These are phyloP conservation scores for Collybia nuda DNA, from an alignment of 768 basidiomycete genomes.

Conservation along the genomic window DNA sequence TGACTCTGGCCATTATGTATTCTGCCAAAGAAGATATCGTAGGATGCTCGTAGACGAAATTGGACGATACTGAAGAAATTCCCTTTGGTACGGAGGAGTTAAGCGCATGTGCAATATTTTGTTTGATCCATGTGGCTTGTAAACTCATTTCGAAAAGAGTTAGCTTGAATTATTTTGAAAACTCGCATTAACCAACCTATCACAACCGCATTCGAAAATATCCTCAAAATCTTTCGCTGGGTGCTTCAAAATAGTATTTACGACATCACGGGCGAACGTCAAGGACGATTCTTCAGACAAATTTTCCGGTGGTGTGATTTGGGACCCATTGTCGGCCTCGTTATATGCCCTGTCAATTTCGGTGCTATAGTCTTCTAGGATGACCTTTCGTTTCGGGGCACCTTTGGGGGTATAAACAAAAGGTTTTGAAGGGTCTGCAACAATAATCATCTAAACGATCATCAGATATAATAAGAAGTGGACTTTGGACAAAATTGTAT, in stretches of 20 bases:
- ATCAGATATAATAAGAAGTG: neutral
- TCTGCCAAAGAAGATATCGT: slow-evolving; percentile 17
- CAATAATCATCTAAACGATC: slow-evolving; percentile 40
- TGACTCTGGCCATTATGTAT: slow-evolving; percentile 2
- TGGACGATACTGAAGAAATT: neutral
- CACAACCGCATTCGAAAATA: slow-evolving; percentile 35
- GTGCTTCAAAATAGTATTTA: slow-evolving; percentile 23
- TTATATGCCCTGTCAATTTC: slow-evolving; percentile 41
- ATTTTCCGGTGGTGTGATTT: slow-evolving; percentile 15
- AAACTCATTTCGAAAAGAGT: slow-evolving; percentile 18
- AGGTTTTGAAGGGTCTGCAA: slow-evolving; percentile 36
- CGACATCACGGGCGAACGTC: slow-evolving; percentile 30
- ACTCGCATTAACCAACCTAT: slow-evolving; percentile 23
- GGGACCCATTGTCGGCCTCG: slow-evolving; percentile 12
- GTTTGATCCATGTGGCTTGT: slow-evolving; percentile 35
- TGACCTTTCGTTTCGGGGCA: slow-evolving; percentile 27
- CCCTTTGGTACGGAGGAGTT: slow-evolving; percentile 14
- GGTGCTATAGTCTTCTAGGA: slow-evolving; percentile 33
- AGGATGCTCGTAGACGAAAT: slow-evolving; percentile 25
- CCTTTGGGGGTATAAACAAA: slow-evolving; percentile 43
- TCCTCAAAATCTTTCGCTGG: slow-evolving; percentile 27
- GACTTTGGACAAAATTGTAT: neutral
- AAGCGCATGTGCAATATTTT: slow-evolving; percentile 22
- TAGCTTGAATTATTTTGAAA: neutral
- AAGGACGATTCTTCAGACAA: slow-evolving; percentile 23